Evolutionary conservation across 148 eudicot species (phyloP), one percentile per base, ranked within the genome.

Genomic region (Amaranthus palmeri): DNA sequence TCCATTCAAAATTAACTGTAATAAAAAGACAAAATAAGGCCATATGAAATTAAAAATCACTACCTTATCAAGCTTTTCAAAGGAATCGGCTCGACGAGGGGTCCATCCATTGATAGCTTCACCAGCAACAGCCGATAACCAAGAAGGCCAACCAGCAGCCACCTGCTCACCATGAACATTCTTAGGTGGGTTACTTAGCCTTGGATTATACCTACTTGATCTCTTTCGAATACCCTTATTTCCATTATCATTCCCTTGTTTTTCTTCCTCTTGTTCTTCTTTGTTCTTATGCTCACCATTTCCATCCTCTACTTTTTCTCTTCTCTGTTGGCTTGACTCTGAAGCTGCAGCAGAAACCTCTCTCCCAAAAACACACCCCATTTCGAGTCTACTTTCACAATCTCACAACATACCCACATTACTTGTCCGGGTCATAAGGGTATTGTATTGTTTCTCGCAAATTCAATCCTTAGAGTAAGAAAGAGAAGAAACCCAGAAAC

Each of bases 121-220:
- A 12, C 86, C 92, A 3, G 93, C 93, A 8, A 88, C 97, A 1
- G 77, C 91, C 1, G 88, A 81, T 15, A 91, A 86, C 97, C 92
- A 87, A 18, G 90, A 61, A 1, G 95, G 95, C 95, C 95, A 89
- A 15, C 95, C 95, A 7, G 95, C 95, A 10, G 95, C 87, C 45
- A 87, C 92, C 56, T 92, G 95, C 81, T 92, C 92, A 3, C 95
- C 92, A 6, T 83, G 85, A 6, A 92, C 36, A 54, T 86, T 57
- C 81, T 86, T 87, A 3, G 90, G 86, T 5, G 87, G 89, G 52
- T 90, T 90, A 45, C 92, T 85, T 45, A 81, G 48, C 76, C 89
- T 88, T 4, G 96, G 93, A 76, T 88, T 88, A 11, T 86, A 80
- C 77, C 63, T 79, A 6, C 82, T 73, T 7, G 76, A 76, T 69